Evolutionary conservation across 345 rosid species (phyloP), one percentile per base, ranked within the genome.

Genomic region (Carallia brachiata): DNA sequence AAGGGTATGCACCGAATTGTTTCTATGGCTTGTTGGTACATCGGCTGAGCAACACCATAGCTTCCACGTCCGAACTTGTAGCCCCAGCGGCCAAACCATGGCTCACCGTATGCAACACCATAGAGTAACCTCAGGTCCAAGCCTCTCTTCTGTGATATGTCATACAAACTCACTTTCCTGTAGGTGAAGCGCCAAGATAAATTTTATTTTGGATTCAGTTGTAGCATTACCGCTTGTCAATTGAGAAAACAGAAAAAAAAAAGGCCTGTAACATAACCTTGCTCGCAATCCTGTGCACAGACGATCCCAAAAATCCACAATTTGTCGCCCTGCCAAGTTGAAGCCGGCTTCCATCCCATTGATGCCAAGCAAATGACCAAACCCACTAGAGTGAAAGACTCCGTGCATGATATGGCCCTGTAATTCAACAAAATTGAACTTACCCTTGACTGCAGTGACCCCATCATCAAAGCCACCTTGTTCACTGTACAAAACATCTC

Each of bases 241-340:
- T 50, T 31, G 9, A 52, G 6, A n/a, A 31, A 15, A 44, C 5
- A 52, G 6, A n/a, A 31, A 15, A 44, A n/a, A 28, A 27, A 31
- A 15, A 32, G 9, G 40, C 10, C 15, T 28, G 31, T 76, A 72
- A 93, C 98, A 36, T 76, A 72, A 93, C 98, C 96, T 91, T 72
- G 96, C 97, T 76, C 78, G 84, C 61, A 94, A 72, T 50, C 88
- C 87, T 1, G 81, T 80, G 78, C 97, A 94, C 34, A 91, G 66
- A n/a, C 96, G 96, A 70, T 91, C 96, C 96, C 96, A 91, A 59
- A 94, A 84, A 6, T 87, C 89, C 91, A 94, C 91, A 83, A 94
- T 69, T 67, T 86, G 93, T 37, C 79, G 72, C 40, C 96, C 98
- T 10, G 87, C 70, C 79, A 94, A 70, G 69, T 77, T 84, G 10